These are phyloP conservation scores for Solanum sitiens DNA, from an alignment of 257 asterid genomes.

Conservation along the genomic window DNA sequence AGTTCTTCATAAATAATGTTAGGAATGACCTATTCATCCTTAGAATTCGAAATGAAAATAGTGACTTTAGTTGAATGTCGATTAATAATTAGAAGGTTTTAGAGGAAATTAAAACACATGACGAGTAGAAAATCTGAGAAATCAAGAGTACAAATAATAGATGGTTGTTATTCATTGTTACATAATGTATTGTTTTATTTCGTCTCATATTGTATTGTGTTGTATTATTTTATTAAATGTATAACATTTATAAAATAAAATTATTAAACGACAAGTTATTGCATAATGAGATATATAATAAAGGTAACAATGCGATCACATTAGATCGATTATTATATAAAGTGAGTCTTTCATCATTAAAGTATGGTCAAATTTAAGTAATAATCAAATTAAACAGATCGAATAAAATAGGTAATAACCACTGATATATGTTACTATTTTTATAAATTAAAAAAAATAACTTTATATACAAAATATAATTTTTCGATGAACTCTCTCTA, in stretches of 20 bases:
- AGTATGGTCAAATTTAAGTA: no score
- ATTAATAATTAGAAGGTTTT: no score
- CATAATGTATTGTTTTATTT: background rate
- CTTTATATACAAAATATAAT: no score
- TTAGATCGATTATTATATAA: no score
- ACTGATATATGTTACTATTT: background rate
- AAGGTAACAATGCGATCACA: background rate
- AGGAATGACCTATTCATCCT: background rate
- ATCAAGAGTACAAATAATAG: background rate
- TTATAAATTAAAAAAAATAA: no score
- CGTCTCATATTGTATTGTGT: background rate
- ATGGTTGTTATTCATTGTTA: background rate
- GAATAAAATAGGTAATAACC: background rate
- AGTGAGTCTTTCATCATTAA: background rate
- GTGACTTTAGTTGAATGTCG: no score
- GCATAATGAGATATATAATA: background rate
- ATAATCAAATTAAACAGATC: no score
- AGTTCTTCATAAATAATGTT: background rate
- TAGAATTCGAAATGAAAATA: background rate
- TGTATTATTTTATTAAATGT: no score
- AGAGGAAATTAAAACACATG: background rate
- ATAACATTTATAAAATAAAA: no score
- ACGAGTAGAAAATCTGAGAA: background rate
- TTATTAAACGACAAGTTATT: background rate
- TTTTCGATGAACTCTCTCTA: background rate